A percentile compares a stretch with the other conserved stretches of the same genome.
phyloP scores from a whole-genome alignment of 202 grass and related monocot species.

The Setaria italica region DNA sequence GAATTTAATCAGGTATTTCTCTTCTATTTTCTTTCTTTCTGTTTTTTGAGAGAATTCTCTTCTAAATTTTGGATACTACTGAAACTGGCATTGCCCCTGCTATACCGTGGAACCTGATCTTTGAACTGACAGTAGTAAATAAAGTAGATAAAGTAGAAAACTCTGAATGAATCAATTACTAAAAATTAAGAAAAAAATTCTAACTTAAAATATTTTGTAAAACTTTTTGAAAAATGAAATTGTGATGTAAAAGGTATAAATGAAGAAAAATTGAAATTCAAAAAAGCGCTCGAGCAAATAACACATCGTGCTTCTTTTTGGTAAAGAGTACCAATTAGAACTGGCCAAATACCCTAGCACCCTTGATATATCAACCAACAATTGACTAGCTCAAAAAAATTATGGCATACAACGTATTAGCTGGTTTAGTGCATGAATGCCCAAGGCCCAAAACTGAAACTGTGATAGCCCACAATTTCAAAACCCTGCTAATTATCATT shows the following conservation, averaged over 20 bases:
- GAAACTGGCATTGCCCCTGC: background rate
- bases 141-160: background rate
- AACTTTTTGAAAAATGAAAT: background rate
- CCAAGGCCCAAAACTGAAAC: background rate
- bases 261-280: background rate
- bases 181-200: background rate
- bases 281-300: background rate
- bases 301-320: background rate
- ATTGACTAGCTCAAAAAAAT: background rate
- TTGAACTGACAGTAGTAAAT: background rate
- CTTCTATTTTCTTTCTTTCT: background rate
- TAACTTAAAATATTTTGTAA: background rate
- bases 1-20: conserved; percentile 97
- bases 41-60: conserved; percentile 2
- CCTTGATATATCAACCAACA: background rate
- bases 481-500: conserved; percentile 43
- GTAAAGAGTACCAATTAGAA: background rate
- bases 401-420: background rate
- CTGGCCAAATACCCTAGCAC: conserved; percentile 6
- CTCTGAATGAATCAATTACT: conserved; percentile 15
- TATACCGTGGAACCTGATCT: background rate
- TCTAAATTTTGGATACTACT: conserved; percentile 22
- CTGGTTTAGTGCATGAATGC: background rate
- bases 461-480: background rate
- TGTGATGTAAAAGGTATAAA: background rate